Conservation (phyloP, 1,139 yeast species). For the Magnusiomyces ingens region DNA sequence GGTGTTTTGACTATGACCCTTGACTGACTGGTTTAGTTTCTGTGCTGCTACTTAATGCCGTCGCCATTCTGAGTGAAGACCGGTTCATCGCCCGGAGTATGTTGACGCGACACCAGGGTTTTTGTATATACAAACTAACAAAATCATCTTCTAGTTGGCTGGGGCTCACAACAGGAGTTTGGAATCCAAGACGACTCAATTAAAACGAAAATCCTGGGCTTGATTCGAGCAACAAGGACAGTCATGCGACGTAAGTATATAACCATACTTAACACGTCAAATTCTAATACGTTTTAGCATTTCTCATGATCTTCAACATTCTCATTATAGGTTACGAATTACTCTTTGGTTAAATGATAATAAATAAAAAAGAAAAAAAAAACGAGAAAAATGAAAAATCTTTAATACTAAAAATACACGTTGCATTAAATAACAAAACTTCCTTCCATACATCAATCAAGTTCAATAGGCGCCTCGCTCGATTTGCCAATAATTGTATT, state of each 20-base stretch:
- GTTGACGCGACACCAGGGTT: too few relatives aligned
- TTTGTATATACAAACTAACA: too few relatives aligned
- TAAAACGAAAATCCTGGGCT: constrained; percentile 51
- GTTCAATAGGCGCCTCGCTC: neutral
- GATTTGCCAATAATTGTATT: constrained; percentile 1
- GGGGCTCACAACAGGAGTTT: constrained; percentile 27
- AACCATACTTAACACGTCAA: neutral
- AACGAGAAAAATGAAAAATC: neutral
- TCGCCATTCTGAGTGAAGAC: constrained; percentile 78
- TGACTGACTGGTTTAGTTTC: constrained; percentile 31
- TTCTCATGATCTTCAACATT: constrained; percentile 61
- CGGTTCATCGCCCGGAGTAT: constrained; percentile 66
- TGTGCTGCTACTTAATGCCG: constrained; percentile 61
- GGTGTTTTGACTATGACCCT: neutral
- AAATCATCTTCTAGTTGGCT: constrained; percentile 17
- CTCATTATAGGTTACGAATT: constrained; percentile 66
- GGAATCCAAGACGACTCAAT: constrained; percentile 44
- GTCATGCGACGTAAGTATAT: constrained; percentile 52
- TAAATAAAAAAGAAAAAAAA: neutral
- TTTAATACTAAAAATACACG: neutral
- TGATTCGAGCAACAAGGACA: constrained; percentile 70
- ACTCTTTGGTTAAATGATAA: constrained; percentile 48
- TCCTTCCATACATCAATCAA: neutral
- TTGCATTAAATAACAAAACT: neutral
- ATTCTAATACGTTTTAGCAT: constrained; percentile 37